phyloP scores from a whole-genome alignment of 2,329 filamentous ascomycete species.

The Tolypocladium ovalisporum region DNA sequence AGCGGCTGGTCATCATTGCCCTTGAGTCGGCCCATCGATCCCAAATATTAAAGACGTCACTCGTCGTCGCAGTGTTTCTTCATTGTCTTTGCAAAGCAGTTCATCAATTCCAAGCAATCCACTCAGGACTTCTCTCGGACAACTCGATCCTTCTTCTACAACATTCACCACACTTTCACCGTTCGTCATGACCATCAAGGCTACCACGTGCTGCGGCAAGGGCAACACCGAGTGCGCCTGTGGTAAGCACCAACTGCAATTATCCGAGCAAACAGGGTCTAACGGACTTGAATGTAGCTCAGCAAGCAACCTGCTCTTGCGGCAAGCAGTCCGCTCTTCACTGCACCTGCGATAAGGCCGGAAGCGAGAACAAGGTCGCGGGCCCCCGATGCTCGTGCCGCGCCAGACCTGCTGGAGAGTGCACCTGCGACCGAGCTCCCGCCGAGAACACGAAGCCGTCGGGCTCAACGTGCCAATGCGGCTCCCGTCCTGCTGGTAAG shows the following conservation, averaged over 20 bases:
- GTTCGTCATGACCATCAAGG: constrained; percentile 23
- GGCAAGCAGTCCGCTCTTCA: constrained; percentile 78
- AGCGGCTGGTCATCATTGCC: constrained; percentile 1
- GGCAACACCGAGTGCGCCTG: constrained; percentile 42
- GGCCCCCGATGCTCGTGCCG: constrained; percentile 78
- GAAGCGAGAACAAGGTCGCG: constrained; percentile 60
- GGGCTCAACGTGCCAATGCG: constrained; percentile 64
- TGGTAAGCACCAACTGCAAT: constrained; percentile 31
- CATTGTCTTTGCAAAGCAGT: not conserved
- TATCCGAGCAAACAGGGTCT: not conserved
- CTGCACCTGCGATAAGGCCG: constrained; percentile 73
- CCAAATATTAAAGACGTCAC: constrained; percentile 8
- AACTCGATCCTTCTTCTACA: not conserved
- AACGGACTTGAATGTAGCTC: constrained; percentile 26
- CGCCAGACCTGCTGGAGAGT: constrained; percentile 66
- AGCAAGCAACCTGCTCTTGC: constrained; percentile 72
- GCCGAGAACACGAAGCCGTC: constrained; percentile 55
- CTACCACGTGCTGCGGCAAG: constrained; percentile 47
- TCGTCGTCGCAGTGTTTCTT: not conserved
- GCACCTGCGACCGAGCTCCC: constrained; percentile 65
- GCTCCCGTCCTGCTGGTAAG: constrained; percentile 60
- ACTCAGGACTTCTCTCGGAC: not conserved
- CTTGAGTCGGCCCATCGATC: not conserved
- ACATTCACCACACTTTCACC: constrained; percentile 1
- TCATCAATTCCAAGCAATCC: not conserved